Conservation (phyloP, 352 stramenopile genomes). For the Phytopythium ostracodes region DNA sequence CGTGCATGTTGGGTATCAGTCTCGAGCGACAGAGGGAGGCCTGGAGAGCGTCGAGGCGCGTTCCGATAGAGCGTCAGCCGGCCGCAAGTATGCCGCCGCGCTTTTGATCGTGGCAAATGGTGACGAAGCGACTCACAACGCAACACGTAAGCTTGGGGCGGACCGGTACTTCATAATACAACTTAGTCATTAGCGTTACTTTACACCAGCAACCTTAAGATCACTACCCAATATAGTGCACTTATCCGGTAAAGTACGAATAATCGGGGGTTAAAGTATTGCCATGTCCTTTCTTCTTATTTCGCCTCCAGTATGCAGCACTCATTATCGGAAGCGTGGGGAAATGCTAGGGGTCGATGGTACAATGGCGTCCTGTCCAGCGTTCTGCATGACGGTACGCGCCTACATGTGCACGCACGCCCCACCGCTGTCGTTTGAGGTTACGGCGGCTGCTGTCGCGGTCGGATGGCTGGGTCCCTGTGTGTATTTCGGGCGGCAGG, state of each 20-base stretch:
- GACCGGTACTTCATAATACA: neutral
- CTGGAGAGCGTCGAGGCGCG: too few relatives aligned
- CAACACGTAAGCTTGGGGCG: neutral
- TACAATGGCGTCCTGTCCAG: too few relatives aligned
- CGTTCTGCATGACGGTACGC: too few relatives aligned
- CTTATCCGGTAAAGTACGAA: neutral
- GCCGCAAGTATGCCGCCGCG: too few relatives aligned
- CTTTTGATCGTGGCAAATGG: neutral
- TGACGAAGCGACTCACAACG: constrained; percentile 2
- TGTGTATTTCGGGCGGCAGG: neutral
- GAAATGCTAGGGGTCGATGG: too few relatives aligned
- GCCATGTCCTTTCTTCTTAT: neutral
- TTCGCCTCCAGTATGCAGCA: too few relatives aligned
- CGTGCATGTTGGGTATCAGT: constrained; percentile 40
- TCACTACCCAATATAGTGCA: neutral
- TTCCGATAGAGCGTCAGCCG: too few relatives aligned
- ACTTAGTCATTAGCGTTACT: too few relatives aligned
- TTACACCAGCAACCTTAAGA: too few relatives aligned
- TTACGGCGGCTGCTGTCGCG: neutral
- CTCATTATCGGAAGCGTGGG: too few relatives aligned
- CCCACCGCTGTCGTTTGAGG: neutral
- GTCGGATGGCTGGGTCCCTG: neutral
- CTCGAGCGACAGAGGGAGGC: neutral
- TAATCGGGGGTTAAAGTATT: neutral
- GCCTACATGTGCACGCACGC: neutral